Evolutionary conservation across 352 stramenopile species (phyloP).

Genomic region (Pythium periplocum): DNA sequence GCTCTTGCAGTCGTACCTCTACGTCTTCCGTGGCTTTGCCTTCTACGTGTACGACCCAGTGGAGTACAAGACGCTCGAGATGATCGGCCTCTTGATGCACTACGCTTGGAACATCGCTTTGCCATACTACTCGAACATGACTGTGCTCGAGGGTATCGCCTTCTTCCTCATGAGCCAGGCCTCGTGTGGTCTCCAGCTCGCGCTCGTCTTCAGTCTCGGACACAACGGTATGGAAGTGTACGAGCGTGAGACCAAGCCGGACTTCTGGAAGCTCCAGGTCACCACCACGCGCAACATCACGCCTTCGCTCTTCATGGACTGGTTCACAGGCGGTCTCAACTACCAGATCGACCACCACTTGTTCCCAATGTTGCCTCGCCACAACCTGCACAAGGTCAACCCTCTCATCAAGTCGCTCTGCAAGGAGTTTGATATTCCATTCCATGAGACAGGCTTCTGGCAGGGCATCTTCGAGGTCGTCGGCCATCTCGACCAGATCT

Average conservation of each 20-base stretch:
- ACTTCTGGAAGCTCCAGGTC: slow-evolving; percentile 99
- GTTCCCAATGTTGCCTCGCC: slow-evolving; percentile 96
- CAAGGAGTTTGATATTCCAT: slow-evolving; percentile 95
- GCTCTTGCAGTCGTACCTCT: slow-evolving; percentile 95
- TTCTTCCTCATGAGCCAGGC: slow-evolving; percentile 86
- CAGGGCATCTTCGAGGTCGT: slow-evolving; percentile 94
- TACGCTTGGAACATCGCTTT: slow-evolving; percentile 91
- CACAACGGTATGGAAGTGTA: slow-evolving; percentile 99
- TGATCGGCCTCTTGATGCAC: slow-evolving; percentile 77
- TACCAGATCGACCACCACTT: slow-evolving; percentile 99
- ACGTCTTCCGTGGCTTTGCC: slow-evolving; percentile 88
- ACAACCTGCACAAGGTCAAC: slow-evolving; percentile 94
- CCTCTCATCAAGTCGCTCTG: slow-evolving; percentile 95
- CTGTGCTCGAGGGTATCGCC: slow-evolving; percentile 51
- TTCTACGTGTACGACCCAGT: slow-evolving; percentile 83
- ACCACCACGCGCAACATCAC: slow-evolving; percentile 97
- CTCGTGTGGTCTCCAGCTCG: slow-evolving; percentile 93
- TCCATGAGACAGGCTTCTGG: slow-evolving; percentile 95
- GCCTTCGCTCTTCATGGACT: slow-evolving; percentile 93
- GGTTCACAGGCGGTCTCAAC: slow-evolving; percentile 98
- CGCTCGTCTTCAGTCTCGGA: slow-evolving; percentile 95
- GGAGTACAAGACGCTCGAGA: slow-evolving; percentile 81
- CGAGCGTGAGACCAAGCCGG: slow-evolving; percentile 91
- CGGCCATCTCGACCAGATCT: slow-evolving; percentile 89
- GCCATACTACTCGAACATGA: slow-evolving; percentile 59